Percentiles rank a stretch among this genome's conserved stretches.
Evolutionary conservation across 2,329 filamentous ascomycete species (phyloP).

Genomic region (Fusarium ambrosium): DNA sequence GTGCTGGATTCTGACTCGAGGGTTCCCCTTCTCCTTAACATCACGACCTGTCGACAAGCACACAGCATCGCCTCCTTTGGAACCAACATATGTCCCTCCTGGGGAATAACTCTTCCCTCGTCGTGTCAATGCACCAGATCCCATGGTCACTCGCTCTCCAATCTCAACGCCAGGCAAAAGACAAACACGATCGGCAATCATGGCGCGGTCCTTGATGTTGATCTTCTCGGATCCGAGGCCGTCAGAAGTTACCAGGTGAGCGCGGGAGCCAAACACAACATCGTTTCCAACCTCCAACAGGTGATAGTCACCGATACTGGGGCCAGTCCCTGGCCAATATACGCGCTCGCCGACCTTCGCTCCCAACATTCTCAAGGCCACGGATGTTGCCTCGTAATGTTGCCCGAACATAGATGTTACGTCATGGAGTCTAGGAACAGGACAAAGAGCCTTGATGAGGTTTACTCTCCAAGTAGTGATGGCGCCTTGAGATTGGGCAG

Average conservation of each 20-base stretch:
- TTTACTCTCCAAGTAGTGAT: conserved; percentile 60
- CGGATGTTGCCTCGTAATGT: conserved; percentile 68
- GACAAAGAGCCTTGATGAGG: conserved; percentile 60
- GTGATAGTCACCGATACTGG: conserved; percentile 66
- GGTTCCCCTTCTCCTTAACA: conserved; percentile 10
- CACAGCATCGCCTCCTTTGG: conserved; percentile 64
- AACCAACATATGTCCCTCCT: conserved; percentile 65
- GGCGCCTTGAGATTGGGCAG: conserved; percentile 49
- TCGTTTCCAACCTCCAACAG: conserved; percentile 68
- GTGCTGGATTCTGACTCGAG: conserved; percentile 19
- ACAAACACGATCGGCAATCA: conserved; percentile 69
- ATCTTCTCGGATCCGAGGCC: conserved; percentile 62
- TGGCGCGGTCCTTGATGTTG: conserved; percentile 62
- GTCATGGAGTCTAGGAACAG: conserved; percentile 59
- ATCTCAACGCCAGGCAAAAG: conserved; percentile 65
- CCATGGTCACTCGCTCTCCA: conserved; percentile 64
- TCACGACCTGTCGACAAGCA: conserved; percentile 52
- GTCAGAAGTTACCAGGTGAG: conserved; percentile 67
- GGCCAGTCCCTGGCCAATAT: conserved; percentile 71
- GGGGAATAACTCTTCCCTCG: conserved; percentile 60
- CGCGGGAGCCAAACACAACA: conserved; percentile 71
- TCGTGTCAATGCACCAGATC: conserved; percentile 65
- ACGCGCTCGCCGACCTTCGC: conserved; percentile 65
- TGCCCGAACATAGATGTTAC: conserved; percentile 65
- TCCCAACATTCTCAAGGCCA: conserved; percentile 64